A percentile compares a stretch with the other conserved stretches of the same genome.
Conservation (phyloP, 2,329 filamentous ascomycete species). For the Fusarium sp. region DNA sequence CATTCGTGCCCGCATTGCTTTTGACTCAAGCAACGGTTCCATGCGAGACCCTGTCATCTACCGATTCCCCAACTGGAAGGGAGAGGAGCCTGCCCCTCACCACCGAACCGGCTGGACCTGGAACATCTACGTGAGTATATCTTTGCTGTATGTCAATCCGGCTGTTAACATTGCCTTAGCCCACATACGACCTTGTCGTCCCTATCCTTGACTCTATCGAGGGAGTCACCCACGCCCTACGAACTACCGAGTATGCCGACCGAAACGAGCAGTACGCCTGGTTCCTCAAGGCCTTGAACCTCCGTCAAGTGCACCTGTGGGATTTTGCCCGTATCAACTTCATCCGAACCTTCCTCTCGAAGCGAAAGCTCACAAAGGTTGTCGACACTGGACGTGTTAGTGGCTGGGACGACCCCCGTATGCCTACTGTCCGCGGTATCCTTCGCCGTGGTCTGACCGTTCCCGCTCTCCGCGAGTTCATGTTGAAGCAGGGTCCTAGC, state of each 20-base stretch:
- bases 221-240: constrained; percentile 84
- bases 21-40: constrained; percentile 93
- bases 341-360: constrained; percentile 83
- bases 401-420: constrained; percentile 89
- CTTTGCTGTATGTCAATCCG: not conserved
- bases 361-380: constrained; percentile 87
- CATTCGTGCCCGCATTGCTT: constrained; percentile 93
- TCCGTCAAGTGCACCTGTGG: constrained; percentile 85
- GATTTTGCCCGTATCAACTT: constrained; percentile 90
- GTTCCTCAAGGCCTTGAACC: constrained; percentile 80
- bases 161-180: constrained; percentile 46
- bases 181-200: constrained; percentile 88
- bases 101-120: constrained; percentile 83
- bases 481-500: constrained; percentile 84
- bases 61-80: constrained; percentile 79
- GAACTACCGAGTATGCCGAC: constrained; percentile 89
- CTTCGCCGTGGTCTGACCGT: constrained; percentile 83
- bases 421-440: constrained; percentile 87
- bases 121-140: constrained; percentile 74
- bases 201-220: constrained; percentile 84
- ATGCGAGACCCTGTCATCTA: constrained; percentile 98
- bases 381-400: constrained; percentile 81
- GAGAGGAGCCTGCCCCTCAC: constrained; percentile 62
- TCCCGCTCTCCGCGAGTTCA: constrained; percentile 83
- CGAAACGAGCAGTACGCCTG: constrained; percentile 89